Evolutionary conservation across 257 asterid species (phyloP), one percentile per base, ranked within the genome.

Genomic region (Nicotiana otophora): DNA sequence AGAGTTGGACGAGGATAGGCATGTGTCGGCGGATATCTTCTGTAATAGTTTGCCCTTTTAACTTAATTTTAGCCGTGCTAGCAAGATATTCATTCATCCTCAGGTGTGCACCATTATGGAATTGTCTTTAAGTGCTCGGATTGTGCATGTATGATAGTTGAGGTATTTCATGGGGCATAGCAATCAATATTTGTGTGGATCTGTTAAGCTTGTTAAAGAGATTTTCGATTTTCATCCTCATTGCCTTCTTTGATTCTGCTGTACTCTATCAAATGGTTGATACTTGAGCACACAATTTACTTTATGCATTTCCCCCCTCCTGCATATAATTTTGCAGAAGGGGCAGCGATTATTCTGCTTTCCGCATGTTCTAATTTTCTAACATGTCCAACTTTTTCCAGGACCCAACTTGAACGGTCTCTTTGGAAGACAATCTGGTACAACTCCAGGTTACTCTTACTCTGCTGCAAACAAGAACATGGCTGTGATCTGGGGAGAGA

Each of bases 381-480:
- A 3, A 20, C 48, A 39, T 31, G 10, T 7, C 76, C 23, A 81
- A 26, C 10, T n/a, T 81, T 63, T 26, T 85, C 5, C 84, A 95
- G 98, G 98, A 23, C 98, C 98, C 57, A 95, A 95, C 82, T 88
- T 95, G 98, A 93, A 89, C 81, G 98, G 98, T 20, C 97, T 95
- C 31, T 95, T 95, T 70, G 98, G 98, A 68, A 91, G 98, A 84
- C 98, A 92, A 78, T 93, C 98, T 55, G 98, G 98, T 26, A 93
- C 98, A n/a, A 91, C 98, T 76, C 85, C 98, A 14, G 98, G 99
- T 20, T 95, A 93, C 85, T 95, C 99, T 10, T 95, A 93, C 89
- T 93, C 98, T 42, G 88, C 97, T 79, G 98, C 98, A 53, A 95
- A 93, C 92, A 95, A 93, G 92, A 91, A 80, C 83, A 94, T 84